Base-by-base conservation (phyloP, 2,329 filamentous ascomycete species). In the Nannizziopsis arthrosporioides region DNA sequence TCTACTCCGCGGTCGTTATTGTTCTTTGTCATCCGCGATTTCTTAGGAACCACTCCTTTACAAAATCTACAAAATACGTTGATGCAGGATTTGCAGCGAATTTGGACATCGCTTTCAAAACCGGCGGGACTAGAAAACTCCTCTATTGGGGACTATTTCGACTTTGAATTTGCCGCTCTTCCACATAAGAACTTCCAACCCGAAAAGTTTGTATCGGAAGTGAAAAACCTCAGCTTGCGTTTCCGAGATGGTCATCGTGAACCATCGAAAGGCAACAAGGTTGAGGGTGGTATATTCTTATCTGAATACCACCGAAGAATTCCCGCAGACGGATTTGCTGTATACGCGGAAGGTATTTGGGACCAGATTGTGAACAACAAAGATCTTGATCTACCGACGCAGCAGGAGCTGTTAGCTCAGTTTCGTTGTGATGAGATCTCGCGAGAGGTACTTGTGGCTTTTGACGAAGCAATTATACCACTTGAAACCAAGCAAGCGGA, bases 351-450 rank as follows among this genome's bases (percentile, higher is more conserved):
- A 63, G 87, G 89, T 36, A 80, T 98, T 39, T 98, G 92, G 92
- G 89, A 96, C 60, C 90, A 96, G 68, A 98, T 98, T 62, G 89
- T 94, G 58, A 85, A 90, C 72, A 98, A 98, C 75, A 98, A 98
- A 68, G 92, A 98, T 61, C 74, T 98, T 47, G 92, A 98, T 67
- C 69, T 98, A 51, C 92, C 92, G 2, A 96, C 92, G 0, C 92
- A 98, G 64, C 92, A 98, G 68, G 92, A 98, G 65, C 75, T 98
- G 40, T 76, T 98, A 46, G 92, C 92, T 9, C 92, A 98, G 65
- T 98, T 96, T 71, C 81, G 92, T 56, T 98, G 92, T 65, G 92
- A 98, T 63, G 92, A 98, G 68, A 98, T 98, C 50, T 79, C 88
- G 35, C 78, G 89, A 54, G 90, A 95, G 62, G 92, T 94, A 10